Base-by-base conservation (phyloP, 352 stramenopile genomes). In the Plasmopara halstedii region DNA sequence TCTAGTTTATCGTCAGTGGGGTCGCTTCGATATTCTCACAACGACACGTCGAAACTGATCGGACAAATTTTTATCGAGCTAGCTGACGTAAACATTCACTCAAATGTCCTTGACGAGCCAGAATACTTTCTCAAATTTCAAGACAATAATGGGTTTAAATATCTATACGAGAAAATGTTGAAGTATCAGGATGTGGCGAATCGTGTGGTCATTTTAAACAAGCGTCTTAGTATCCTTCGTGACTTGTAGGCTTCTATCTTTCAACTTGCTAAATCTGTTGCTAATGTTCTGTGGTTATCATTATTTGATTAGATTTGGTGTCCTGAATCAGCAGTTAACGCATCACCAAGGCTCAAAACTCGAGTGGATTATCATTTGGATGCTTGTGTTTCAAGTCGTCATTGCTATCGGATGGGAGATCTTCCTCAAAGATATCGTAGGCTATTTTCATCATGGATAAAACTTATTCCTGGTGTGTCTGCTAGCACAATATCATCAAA, bases 331-430 rank as follows among this genome's bases (percentile, higher is more conserved):
- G 35, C 86, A 97, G 56, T 57, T 95, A 38, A 81, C 75, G 34
- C 82, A 85, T 20, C 60, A 92, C 39, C 83, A 96, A 62, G 73
- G 75, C n/a, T 70, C 73, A 13, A 90, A 89, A 45, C 84, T 97
- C 20, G 88, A 97, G 67, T 96, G 81, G 85, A 97, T 96, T 65
- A 82, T 97, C 47, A 96, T 97, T 50, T 96, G 85, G 82, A 80
- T 97, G 40, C 75, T 96, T 38, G 66, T 96, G 35, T 77, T 70
- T 19, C 85, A 96, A 64, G 65, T 97, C 19, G 52, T 95, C 23
- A 83, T 97, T 36, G 72, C 83, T 11, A 64, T 92, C 3, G 71
- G 62, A 37, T 92, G 77, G 81, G 71, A 93, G 17, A 91, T 91
- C 32, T 52, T 90, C 17, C 56, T 90, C 7, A 91, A 91, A 49